phyloP scores from a whole-genome alignment of 23 red algal genomes.

The Gracilaria gracilis region DNA sequence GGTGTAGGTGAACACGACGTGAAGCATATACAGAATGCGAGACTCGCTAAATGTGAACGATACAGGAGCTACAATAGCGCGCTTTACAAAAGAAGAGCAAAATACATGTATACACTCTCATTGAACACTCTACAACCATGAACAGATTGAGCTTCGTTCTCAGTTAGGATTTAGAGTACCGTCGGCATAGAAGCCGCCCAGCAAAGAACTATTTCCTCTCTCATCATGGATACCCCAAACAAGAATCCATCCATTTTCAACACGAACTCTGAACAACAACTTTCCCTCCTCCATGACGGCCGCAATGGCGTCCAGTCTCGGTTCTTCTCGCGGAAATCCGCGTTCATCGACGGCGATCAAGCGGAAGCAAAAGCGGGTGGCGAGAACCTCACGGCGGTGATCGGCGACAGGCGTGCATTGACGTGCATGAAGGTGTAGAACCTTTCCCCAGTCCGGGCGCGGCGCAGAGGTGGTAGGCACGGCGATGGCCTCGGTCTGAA shows the following conservation, averaged over 20 bases:
- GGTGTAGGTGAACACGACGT: too few relatives aligned
- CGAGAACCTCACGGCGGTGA: slow-evolving; percentile 1
- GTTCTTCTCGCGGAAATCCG: neutral
- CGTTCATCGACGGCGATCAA: neutral
- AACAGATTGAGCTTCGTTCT: neutral
- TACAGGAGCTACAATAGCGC: neutral
- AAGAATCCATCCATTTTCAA: slow-evolving; percentile 18
- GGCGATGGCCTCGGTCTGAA: slow-evolving; percentile 6
- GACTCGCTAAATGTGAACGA: too few relatives aligned
- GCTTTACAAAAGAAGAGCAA: neutral
- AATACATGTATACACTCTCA: neutral
- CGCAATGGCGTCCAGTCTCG: slow-evolving; percentile 9
- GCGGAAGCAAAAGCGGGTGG: slow-evolving; percentile 21
- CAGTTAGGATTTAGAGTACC: slow-evolving; percentile 1
- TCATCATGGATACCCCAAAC: slow-evolving; percentile 40
- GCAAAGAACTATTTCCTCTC: slow-evolving; percentile 13
- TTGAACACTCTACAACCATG: neutral
- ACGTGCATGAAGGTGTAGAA: slow-evolving; percentile 5
- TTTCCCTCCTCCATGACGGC: slow-evolving; percentile 27
- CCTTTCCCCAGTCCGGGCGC: slow-evolving; percentile 17
- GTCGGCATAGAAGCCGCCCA: slow-evolving; percentile 24
- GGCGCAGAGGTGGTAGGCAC: slow-evolving; percentile 28
- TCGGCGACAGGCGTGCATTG: neutral
- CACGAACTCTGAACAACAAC: slow-evolving; percentile 30
- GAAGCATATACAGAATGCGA: too few relatives aligned